A percentile compares a stretch with the other conserved stretches of the same genome.
Evolutionary conservation across 2,329 filamentous ascomycete genomes (phyloP).

Genomic region (Fusarium chuoi): DNA sequence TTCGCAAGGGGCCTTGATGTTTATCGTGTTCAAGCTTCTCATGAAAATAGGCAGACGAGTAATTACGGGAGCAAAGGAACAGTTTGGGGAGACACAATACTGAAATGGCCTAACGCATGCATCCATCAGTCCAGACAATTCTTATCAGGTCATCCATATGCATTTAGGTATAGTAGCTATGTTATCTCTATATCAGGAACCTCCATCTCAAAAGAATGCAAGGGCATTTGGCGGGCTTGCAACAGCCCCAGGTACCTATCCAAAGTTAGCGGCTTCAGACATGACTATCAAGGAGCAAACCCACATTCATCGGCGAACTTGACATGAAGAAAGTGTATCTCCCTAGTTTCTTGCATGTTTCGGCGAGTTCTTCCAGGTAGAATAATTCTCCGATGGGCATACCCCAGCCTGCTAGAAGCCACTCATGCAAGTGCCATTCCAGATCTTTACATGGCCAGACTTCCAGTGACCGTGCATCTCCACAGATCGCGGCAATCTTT

Average conservation of each 20-base stretch:
- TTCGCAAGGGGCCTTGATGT: neutral
- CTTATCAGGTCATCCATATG: neutral
- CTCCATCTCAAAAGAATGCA: conserved; percentile 10
- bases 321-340: conserved; percentile 61
- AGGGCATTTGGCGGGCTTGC: conserved; percentile 30
- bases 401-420: conserved; percentile 60
- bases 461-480: conserved; percentile 54
- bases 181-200: fast-evolving
- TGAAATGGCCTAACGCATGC: neutral
- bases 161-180: neutral
- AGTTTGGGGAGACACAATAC: neutral
- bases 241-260: conserved; percentile 25
- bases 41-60: neutral
- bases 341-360: conserved; percentile 61
- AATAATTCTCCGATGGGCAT: conserved; percentile 53
- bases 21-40: fast-evolving
- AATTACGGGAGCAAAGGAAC: too few relatives aligned
- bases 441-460: conserved; percentile 46
- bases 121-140: neutral
- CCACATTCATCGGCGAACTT: conserved; percentile 55
- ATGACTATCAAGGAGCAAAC: neutral
- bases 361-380: conserved; percentile 46
- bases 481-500: conserved; percentile 55
- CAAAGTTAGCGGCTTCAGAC: neutral
- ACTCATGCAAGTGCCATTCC: conserved; percentile 50